Evolutionary conservation across 2,329 filamentous ascomycete species (phyloP), one percentile per base, ranked within the genome.

Genomic region (Verticillium nonalfalfae): DNA sequence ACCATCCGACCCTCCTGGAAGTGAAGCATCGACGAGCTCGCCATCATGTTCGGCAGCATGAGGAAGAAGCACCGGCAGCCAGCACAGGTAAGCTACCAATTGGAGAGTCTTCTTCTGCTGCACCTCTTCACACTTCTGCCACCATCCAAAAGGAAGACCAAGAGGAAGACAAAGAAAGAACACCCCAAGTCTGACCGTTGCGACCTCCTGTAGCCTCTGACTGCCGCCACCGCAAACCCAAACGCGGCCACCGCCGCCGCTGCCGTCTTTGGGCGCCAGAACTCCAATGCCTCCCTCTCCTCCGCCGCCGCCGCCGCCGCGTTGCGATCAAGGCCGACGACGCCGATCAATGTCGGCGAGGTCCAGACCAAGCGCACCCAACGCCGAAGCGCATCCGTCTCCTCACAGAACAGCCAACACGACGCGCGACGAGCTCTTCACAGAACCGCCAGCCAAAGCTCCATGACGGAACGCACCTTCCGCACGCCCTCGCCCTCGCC

Each of bases 381-480:
- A 63, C 86, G 91, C 68, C 86, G 93, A 64, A 87, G 83, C 73
- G 82, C 82, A 59, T 96, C 93, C 1, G 76, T 84, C 52, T 90
- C 90, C 1, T 94, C 91, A 4, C 79, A 85, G 57, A 81, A 79
- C 39, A 85, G 82, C 65, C 76, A 74, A 57, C 75, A 77, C 45
- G 68, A 75, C 56, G 71, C 76, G 62, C 73, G 76, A 66, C 67
- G 75, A 66, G 77, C 78, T 59, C 77, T 93, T 63, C 82, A 88
- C 64, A 81, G 91, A 69, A 81, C 83, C 40, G 83, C 81, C 60
- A 96, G 93, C 75, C 84, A 84, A 34, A 84, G 87, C 26, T 97
- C 93, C 58, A 96, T 98, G 93, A 89, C 86, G 35, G 90, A 94
- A 72, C 86, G 94, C 62, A 93, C 92, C 1, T 97, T 97, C 74